Evolutionary conservation across 2,329 filamentous ascomycete species (phyloP), one percentile per base, ranked within the genome.

Genomic region (Colletotrichum nymphaeae): DNA sequence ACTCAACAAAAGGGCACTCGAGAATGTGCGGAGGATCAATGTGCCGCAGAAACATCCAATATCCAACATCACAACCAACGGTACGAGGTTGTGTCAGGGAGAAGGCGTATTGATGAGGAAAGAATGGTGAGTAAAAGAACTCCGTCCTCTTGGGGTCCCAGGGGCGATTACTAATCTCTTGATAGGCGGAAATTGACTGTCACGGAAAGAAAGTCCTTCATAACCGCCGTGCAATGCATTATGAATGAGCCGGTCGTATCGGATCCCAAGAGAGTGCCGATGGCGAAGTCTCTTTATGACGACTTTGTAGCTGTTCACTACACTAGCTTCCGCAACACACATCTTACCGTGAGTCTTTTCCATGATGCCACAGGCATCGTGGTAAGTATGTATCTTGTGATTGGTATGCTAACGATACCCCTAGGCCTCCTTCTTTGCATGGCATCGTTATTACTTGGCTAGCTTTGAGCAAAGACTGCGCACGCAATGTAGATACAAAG

Each of bases 211-310:
- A 77, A 75, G 52, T 67, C 74, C 0, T 80, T 79, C 71, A 76
- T 79, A 57, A 63, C 69, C 2, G 79, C 79, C 8, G 79, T 81
- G 11, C 74, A 78, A 32, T 81, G 79, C 56, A 69, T 81, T 5
- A 76, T 76, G 67, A 67, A 63, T 16, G 76, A 77, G 62, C 78
- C 79, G 14, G 67, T 75, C 0, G 2, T 73, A 0, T 70, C 71
- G 1, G 55, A 73, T 1, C 60, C 22, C 5, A 57, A 66, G 28
- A 70, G 67, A 6, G 67, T 71, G 0, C 76, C 77, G 0, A 77
- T 75, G 52, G 69, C 78, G 2, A 75, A 75, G 46, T 76, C 75
- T 5, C 74, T 76, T 4, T 76, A 71, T n/a, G 75, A 77, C 42
- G 76, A 77, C n/a, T 77, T 77, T 22, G 74, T 77, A 2, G 76